Evolutionary conservation across 495 filamentous ascomycete genomes (phyloP), one percentile per base, ranked within the genome.

Genomic region (Trichodelitschia bisporula): DNA sequence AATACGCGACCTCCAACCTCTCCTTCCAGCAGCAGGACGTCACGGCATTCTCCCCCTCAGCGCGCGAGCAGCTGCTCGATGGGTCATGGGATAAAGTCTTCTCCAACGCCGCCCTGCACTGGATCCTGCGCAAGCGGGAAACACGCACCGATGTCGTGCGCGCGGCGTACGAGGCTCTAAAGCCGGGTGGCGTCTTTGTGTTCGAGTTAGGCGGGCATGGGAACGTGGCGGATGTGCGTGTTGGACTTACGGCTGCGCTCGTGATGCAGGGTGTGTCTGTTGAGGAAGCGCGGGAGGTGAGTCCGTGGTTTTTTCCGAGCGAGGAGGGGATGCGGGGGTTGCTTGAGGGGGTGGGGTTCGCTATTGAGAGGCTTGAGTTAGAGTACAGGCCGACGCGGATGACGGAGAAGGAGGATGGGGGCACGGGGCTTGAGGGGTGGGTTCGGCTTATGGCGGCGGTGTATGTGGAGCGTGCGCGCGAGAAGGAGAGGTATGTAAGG

Each of bases 31-130:
- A 58, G n/a, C 36, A 58, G 11, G 59, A 66, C 34, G 8, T 18
- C 17, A 33, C 13, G 32, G 29, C 23, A 24, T 24, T 24, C n/a
- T 4, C 29, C 15, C 15, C 27, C 6, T 16, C 9, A 8, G n/a
- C n/a, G n/a, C n/a, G n/a, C n/a, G 27, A 29, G 9, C 8, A 12
- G 8, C 9, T 16, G 9, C 8, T 29, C 27, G 8, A 50, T 28
- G 56, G 49, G 3, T 32, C 15, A 0, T 64, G 51, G 41, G 63
- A 62, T 37, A 78, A 77, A 45, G 54, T 75, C 37, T 74, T 82
- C 45, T 77, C 69, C 24, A 82, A 82, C 41, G 76, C 76, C 0
- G 77, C 76, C 0, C 47, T 82, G 24, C 75, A 83, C 50, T 84
- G 76, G 76, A 69, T 84, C 41, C 56, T 82, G 14, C 47, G 56